Evolutionary conservation across 2,329 filamentous ascomycete genomes (phyloP).

Genomic region (Phialophora verrucosa): DNA sequence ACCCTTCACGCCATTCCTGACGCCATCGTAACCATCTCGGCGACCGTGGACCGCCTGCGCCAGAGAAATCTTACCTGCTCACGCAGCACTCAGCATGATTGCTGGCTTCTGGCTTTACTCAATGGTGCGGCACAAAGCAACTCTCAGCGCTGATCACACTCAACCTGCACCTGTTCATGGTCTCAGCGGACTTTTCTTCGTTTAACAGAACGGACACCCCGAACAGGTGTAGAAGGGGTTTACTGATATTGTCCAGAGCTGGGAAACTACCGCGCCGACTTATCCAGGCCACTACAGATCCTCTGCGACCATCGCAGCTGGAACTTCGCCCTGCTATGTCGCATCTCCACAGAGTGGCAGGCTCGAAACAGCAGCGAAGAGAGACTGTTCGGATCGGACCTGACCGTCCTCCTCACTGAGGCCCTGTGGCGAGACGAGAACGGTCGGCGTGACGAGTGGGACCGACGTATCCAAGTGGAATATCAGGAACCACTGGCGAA

Average conservation of each 20-base stretch:
- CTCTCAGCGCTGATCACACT: background rate
- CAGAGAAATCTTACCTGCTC: constrained; percentile 10
- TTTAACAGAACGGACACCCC: background rate
- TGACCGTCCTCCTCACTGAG: constrained; percentile 10
- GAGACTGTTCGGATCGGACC: constrained; percentile 7
- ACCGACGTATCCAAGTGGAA: background rate
- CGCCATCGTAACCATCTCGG: background rate
- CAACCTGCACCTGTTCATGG: background rate
- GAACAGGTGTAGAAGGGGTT: background rate
- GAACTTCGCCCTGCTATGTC: constrained; percentile 4
- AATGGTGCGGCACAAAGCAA: constrained; percentile 9
- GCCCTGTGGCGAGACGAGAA: constrained; percentile 6
- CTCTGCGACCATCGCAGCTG: constrained; percentile 2
- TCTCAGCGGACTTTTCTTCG: background rate
- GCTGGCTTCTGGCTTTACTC: constrained; percentile 8
- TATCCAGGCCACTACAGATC: background rate
- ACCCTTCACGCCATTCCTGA: background rate
- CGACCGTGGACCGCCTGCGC: constrained; percentile 10
- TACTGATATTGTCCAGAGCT: constrained; percentile 2
- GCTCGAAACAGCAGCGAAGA: constrained; percentile 10
- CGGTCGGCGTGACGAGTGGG: constrained; percentile 8
- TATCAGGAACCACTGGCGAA: background rate
- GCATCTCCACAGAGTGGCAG: constrained; percentile 7
- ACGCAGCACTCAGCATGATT: constrained; percentile 6
- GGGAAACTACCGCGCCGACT: constrained; percentile 1